phyloP scores from a whole-genome alignment of 2,329 filamentous ascomycete genomes.

The Pestalotiopsis sp. region DNA sequence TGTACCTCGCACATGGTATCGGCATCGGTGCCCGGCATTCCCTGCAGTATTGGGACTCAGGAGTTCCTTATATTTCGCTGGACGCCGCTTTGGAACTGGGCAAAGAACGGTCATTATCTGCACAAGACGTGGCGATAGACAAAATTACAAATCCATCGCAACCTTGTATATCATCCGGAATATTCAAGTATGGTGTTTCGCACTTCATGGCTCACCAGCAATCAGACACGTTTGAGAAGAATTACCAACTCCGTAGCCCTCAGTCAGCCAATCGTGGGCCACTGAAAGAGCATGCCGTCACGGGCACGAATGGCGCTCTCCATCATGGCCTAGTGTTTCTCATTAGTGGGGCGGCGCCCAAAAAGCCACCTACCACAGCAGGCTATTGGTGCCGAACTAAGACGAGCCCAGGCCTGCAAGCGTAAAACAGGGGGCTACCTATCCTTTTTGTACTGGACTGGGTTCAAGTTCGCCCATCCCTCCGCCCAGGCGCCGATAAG shows the following conservation, averaged over 20 bases:
- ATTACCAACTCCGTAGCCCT: neutral
- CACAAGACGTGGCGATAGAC: too few relatives aligned
- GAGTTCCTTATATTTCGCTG: too few relatives aligned
- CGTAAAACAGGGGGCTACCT: neutral
- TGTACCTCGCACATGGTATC: too few relatives aligned
- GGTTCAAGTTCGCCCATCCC: neutral
- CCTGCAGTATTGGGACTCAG: too few relatives aligned
- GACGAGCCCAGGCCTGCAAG: neutral
- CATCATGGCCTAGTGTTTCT: neutral
- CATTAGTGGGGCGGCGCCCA: neutral
- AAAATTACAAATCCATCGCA: neutral
- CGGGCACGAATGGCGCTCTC: neutral
- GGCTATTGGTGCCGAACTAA: conserved; percentile 3
- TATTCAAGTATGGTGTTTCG: neutral
- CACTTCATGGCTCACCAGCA: too few relatives aligned
- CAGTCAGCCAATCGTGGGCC: neutral
- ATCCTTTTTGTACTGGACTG: neutral
- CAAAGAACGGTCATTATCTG: too few relatives aligned
- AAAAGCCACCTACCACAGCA: conserved; percentile 6
- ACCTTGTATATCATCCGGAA: neutral
- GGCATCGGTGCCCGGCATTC: too few relatives aligned
- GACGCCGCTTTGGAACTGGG: too few relatives aligned
- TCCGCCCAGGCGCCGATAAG: conserved; percentile 2
- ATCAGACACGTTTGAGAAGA: neutral
- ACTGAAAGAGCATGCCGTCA: neutral